Percentiles rank a stretch among this genome's conserved stretches.
These are phyloP conservation scores for Pichia scutulata DNA, from an alignment of 805 yeast genomes.

Conservation along the genomic window DNA sequence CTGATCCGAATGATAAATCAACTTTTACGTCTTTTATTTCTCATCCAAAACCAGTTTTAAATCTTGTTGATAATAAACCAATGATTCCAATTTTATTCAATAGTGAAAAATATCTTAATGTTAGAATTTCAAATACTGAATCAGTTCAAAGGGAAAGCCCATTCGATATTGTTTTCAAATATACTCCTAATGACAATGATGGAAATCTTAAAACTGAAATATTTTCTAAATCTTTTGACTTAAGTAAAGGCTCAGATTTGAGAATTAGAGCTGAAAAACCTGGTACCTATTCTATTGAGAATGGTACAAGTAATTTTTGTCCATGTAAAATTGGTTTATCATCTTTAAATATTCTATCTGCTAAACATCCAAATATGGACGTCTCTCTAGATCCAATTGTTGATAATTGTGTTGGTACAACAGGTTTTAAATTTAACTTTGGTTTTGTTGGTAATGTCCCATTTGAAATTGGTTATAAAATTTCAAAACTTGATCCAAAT, in stretches of 20 bases:
- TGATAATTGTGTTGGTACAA: conserved; percentile 88
- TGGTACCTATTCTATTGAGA: conserved; percentile 55
- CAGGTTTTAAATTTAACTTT: conserved; percentile 65
- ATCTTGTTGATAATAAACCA: conserved; percentile 33
- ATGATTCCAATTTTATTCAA: conserved; percentile 24
- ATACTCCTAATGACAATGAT: conserved; percentile 22
- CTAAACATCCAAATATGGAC: conserved; percentile 33
- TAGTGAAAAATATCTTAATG: conserved; percentile 26
- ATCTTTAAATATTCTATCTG: conserved; percentile 37
- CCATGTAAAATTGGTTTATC: conserved; percentile 59
- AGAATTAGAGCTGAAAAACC: conserved; percentile 41
- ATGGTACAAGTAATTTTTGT: conserved; percentile 57
- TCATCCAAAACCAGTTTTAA: conserved; percentile 49
- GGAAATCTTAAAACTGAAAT: conserved; percentile 2
- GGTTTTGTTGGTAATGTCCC: conserved; percentile 80
- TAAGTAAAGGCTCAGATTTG: conserved; percentile 15
- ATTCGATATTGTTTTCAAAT: conserved; percentile 31
- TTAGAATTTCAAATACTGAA: conserved; percentile 20
- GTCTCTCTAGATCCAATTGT: conserved; percentile 52
- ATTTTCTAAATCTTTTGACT: conserved; percentile 23
- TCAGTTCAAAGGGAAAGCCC: conserved; percentile 39
- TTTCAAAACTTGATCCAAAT: conserved; percentile 45
- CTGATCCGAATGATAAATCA: conserved; percentile 28
- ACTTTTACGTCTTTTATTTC: conserved; percentile 40
- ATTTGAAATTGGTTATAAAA: conserved; percentile 55